Base-by-base conservation (phyloP, 2,329 filamentous ascomycete genomes). In the Davidsoniella australis region DNA sequence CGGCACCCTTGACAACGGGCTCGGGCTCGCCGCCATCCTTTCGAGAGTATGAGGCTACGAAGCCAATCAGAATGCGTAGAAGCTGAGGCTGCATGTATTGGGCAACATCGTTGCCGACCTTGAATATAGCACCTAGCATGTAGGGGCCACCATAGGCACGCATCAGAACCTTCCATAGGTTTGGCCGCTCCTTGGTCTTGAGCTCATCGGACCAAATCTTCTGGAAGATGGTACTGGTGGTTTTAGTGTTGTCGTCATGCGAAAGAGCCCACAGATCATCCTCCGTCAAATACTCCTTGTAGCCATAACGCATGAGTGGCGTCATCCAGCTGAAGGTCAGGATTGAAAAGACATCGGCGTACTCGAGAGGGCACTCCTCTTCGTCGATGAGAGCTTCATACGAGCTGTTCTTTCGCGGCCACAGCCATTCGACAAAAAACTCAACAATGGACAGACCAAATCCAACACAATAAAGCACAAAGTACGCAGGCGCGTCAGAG, bases 251-350 rank as follows among this genome's bases (percentile, higher is more conserved):
- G 61, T 96, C 89, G 52, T 74, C 69, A 59, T 78, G 81, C 39
- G 87, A 77, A 51, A 98, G 69, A 53, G 86, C 89, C 93, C 93
- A 98, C 20, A 98, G 72, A 63, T 98, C 89, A 55, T 95, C 85
- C 62, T 96, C 87, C 1, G 87, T 94, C 54, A 98, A 70, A 62
- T 79, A 98, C 52, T 88, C 78, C 60, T 82, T 85, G 68, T 98
- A 96, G 1, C 91, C 91, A 60, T 82, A 82, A 60, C 80, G 87
- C 91, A 98, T 98, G 75, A 98, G 68, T 0, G 91, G 88, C 0
- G 91, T 96, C 89, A 98, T 95, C 91, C 91, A 98, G 49, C 83
- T 81, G 63, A 98, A 98, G 0, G 89, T 94, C 42, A 98, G 72
- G 46, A 85, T 78, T 3, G 89, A 94, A 66, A 98, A 98, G 47